Evolutionary conservation across 1,139 yeast species (phyloP).

Genomic region (Sporopachydermia cereana): DNA sequence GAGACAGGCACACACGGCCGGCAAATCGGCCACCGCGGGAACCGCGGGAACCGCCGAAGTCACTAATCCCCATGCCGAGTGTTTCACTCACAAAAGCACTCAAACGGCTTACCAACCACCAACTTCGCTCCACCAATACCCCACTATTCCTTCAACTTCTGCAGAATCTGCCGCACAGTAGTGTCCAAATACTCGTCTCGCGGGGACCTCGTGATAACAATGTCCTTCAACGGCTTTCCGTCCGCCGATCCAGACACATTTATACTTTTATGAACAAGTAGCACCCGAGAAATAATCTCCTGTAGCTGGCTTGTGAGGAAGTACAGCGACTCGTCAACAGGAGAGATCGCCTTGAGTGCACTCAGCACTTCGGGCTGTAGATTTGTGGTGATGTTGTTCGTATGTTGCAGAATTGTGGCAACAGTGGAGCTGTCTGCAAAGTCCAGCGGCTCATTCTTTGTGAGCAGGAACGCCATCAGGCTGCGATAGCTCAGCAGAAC

Average conservation of each 20-base stretch:
- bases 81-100: too few species aligned
- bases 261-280: background rate
- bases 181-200: background rate
- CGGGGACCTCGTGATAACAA: background rate
- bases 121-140: too few species aligned
- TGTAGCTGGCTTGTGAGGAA: constrained; percentile 3
- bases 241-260: background rate
- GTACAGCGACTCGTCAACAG: constrained; percentile 1
- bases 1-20: too few species aligned
- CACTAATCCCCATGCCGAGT: too few species aligned
- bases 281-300: background rate
- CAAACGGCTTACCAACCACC: too few species aligned
- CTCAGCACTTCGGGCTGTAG: background rate
- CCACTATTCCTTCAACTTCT: background rate
- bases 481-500: background rate
- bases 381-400: background rate
- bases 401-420: background rate
- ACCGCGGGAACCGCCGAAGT: too few species aligned
- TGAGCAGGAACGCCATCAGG: background rate
- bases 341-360: background rate
- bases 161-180: background rate
- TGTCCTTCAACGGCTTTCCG: background rate
- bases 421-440: background rate
- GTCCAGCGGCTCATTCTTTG: background rate
- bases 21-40: too few species aligned